Evolutionary conservation across 2,329 filamentous ascomycete genomes (phyloP).

Genomic region (Leptographium flavum): DNA sequence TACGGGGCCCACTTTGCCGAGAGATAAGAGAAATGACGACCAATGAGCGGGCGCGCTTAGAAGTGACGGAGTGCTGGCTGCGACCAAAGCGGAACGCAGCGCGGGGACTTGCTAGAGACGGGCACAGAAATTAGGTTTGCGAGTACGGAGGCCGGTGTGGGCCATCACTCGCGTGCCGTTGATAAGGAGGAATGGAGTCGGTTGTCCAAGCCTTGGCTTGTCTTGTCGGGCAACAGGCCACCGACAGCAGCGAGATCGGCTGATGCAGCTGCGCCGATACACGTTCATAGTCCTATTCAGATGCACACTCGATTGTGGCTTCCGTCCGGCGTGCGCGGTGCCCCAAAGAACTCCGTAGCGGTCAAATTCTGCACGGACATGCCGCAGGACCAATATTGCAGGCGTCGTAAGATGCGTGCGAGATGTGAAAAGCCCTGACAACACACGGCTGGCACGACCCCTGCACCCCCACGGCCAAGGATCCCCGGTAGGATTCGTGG

Average conservation of each 20-base stretch:
- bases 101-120: not conserved
- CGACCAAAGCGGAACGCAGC: too few relatives aligned
- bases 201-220: not conserved
- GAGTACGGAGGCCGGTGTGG: not conserved
- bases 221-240: not conserved
- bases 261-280: too few relatives aligned
- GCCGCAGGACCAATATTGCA: not conserved
- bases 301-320: too few relatives aligned
- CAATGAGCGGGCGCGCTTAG: not conserved
- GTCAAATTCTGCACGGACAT: not conserved
- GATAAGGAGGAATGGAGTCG: not conserved
- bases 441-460: not conserved
- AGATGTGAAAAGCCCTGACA: not conserved
- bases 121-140: not conserved
- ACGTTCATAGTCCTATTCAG: too few relatives aligned
- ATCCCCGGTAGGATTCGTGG: not conserved
- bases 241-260: not conserved
- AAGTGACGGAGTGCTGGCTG: too few relatives aligned
- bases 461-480: not conserved
- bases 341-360: too few relatives aligned
- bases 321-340: not conserved
- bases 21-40: constrained; percentile 10
- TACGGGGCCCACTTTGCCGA: constrained; percentile 7
- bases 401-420: not conserved
- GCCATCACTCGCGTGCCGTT: not conserved